phyloP scores from a whole-genome alignment of 768 basidiomycete species.

The Asterophora lycoperdoides region DNA sequence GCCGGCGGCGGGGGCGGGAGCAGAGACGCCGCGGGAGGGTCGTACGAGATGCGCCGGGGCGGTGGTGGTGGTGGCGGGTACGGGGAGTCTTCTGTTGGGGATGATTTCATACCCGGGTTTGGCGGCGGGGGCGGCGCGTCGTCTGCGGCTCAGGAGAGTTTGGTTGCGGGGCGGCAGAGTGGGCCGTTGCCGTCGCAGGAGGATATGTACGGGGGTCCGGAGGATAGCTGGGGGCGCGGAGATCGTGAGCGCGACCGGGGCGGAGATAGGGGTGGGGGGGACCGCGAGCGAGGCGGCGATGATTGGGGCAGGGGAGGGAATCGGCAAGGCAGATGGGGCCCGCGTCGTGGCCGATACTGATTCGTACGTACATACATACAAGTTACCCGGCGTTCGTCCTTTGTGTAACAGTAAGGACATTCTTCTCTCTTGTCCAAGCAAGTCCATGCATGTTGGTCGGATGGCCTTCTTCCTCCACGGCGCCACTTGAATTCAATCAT shows the following conservation, averaged over 20 bases:
- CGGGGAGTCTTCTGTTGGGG: slow-evolving; percentile 25
- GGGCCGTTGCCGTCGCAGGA: slow-evolving; percentile 39
- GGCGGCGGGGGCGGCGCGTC: slow-evolving; percentile 26
- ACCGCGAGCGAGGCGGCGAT: slow-evolving; percentile 21
- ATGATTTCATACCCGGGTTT: slow-evolving; percentile 66
- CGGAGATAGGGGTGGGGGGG: slow-evolving; percentile 24
- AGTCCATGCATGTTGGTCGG: too few species aligned
- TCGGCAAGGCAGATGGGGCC: slow-evolving; percentile 27
- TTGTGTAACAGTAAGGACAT: too few species aligned
- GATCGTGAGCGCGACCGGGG: slow-evolving; percentile 30
- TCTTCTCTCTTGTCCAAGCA: too few species aligned
- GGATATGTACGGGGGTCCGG: slow-evolving; percentile 42
- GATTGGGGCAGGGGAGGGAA: slow-evolving; percentile 20
- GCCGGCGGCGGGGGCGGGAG: slow-evolving; percentile 3
- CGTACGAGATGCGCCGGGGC: slow-evolving; percentile 12
- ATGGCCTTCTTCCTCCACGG: too few species aligned
- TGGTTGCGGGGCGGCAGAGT: slow-evolving; percentile 24
- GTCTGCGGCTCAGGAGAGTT: slow-evolving; percentile 19
- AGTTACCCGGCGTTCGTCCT: too few species aligned
- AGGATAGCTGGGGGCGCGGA: slow-evolving; percentile 34
- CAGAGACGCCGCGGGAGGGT: too few species aligned
- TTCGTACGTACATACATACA: neutral
- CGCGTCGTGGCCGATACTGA: slow-evolving; percentile 22
- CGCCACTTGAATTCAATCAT: too few species aligned
- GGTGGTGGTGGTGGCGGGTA: slow-evolving; percentile 15